Evolutionary conservation across 1,139 yeast genomes (phyloP), one percentile per base, ranked within the genome.

Genomic region (Saccharomyces hybrid): DNA sequence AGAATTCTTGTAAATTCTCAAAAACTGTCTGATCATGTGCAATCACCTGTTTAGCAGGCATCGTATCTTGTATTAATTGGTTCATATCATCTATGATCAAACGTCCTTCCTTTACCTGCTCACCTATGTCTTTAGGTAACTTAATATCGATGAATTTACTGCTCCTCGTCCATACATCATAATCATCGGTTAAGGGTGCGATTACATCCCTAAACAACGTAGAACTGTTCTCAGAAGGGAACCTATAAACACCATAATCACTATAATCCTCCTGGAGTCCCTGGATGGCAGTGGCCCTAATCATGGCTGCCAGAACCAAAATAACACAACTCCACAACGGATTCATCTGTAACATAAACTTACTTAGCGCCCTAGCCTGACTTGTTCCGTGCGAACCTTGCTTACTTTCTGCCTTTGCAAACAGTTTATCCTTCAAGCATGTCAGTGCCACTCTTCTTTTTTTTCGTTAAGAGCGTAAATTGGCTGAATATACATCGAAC

Each of bases 21-120:
- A 47, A 52, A 21, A 47, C 51, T 4, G 31, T 48, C n/a, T 52
- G 32, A 19, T 42, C 54, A 34, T 51, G 53, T 5, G 50, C 28
- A 5, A 47, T 48, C 34, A 55, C 52, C 3, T 53, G 53, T 3
- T 38, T 44, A 19, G 24, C 19, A 4, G 86, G 84, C 57, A 71
- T 81, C 0, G 83, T 75, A 60, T 82, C 86, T 59, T 66, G 78
- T 0, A 84, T 73, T 0, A 74, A 68, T 62, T 81, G 84, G 0
- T 85, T 74, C 57, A 84, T 71, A 62, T 84, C 86, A 64, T 86
- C 87, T 0, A 73, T 73, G 47, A 86, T 77, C n/a, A 84, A 69
- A 2, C 74, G 59, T 8, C 67, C 60, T 55, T 60, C 64, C 1
- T 55, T 64, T 47, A 59, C 62, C 5, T 55, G 42, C 11, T 51